Percentiles rank a stretch among this genome's conserved stretches.
These are phyloP conservation scores for Didymella segeticola DNA, from an alignment of 2,329 filamentous ascomycete genomes.

Conservation along the genomic window DNA sequence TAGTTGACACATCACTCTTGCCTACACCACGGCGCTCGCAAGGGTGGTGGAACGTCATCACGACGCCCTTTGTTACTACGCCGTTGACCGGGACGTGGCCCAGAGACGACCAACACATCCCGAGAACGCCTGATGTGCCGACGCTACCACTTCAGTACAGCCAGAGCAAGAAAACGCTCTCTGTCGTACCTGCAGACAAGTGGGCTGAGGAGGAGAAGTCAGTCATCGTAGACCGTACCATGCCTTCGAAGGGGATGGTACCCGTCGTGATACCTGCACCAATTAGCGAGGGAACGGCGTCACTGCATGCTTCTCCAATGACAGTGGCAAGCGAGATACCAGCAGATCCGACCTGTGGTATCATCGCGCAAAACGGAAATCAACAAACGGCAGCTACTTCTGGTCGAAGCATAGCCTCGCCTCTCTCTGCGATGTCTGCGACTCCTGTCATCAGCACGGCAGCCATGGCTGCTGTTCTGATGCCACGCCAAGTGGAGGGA, in stretches of 20 bases:
- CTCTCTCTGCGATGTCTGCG: conserved; percentile 38
- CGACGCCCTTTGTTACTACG: conserved; percentile 67
- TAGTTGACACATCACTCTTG: conserved; percentile 46
- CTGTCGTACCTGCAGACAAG: conserved; percentile 30
- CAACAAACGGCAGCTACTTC: conserved; percentile 22
- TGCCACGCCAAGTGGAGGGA: conserved; percentile 40
- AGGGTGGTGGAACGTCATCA: conserved; percentile 82
- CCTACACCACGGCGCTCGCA: conserved; percentile 66
- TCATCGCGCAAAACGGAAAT: neutral
- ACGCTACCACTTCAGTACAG: conserved; percentile 39
- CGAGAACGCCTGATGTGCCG: conserved; percentile 44
- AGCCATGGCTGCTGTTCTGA: conserved; percentile 41
- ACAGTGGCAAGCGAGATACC: conserved; percentile 2
- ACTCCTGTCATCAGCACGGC: conserved; percentile 43
- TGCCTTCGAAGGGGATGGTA: conserved; percentile 12
- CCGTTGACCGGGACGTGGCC: conserved; percentile 47
- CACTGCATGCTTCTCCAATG: conserved; percentile 3
- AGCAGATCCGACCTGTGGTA: conserved; percentile 2
- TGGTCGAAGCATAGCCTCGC: conserved; percentile 30
- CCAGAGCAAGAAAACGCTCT: conserved; percentile 16
- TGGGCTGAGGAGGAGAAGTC: conserved; percentile 37
- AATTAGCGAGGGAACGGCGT: neutral
- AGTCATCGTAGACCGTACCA: conserved; percentile 15
- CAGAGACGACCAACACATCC: conserved; percentile 27
- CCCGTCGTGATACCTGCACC: conserved; percentile 6